Conservation (phyloP, 129 eudicot genomes). For the Centella asiatica region DNA sequence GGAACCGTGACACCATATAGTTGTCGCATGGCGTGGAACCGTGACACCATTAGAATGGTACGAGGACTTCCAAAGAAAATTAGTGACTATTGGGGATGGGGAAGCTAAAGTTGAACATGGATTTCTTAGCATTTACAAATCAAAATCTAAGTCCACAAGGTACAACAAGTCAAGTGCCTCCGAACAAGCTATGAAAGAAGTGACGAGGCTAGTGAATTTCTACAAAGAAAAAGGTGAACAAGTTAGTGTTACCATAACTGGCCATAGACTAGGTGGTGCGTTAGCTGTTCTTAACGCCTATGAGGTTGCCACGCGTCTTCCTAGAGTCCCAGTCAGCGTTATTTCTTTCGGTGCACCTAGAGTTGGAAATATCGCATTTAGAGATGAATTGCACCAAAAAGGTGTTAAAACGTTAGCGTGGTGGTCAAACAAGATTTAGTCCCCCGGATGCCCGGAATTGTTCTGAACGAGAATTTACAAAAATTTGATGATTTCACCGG, state of each 20-base stretch:
- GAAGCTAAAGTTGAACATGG: constrained; percentile 70
- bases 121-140: constrained; percentile 59
- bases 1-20: constrained; percentile 74
- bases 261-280: constrained; percentile 91
- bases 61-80: constrained; percentile 51
- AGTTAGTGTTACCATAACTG: constrained; percentile 75
- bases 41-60: constrained; percentile 76
- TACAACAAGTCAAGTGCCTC: constrained; percentile 61
- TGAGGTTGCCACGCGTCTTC: constrained; percentile 45
- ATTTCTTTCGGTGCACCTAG: constrained; percentile 79
- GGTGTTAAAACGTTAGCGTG: constrained; percentile 60
- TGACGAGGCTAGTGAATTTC: constrained; percentile 25
- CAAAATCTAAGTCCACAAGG: constrained; percentile 31
- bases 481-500: constrained; percentile 63
- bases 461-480: constrained; percentile 63
- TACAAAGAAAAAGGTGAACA: constrained; percentile 43
- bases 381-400: constrained; percentile 46
- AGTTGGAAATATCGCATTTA: constrained; percentile 68
- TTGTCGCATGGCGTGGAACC: constrained; percentile 79
- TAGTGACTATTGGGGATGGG: constrained; percentile 49
- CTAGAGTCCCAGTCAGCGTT: constrained; percentile 46
- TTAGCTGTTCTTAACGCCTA: constrained; percentile 58
- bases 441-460: constrained; percentile 72
- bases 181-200: constrained; percentile 52
- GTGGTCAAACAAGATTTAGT: constrained; percentile 66